Base-by-base conservation (phyloP, 192 early-diverging fungal species). In the Mortierella antarctica region DNA sequence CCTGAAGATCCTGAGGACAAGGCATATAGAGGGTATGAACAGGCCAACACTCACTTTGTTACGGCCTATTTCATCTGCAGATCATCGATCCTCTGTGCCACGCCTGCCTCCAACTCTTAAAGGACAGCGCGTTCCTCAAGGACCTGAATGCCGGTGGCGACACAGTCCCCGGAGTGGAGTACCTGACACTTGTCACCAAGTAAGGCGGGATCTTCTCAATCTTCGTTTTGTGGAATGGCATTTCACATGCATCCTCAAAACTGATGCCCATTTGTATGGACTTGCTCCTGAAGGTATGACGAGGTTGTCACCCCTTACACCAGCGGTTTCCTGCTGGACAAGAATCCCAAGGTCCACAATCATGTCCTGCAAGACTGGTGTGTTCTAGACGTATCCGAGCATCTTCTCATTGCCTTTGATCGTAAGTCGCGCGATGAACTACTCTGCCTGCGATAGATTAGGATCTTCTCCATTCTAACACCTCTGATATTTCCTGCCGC, bases 291-390 rank as follows among this genome's bases (percentile, higher is more conserved):
- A 31, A 31, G 31, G 31, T 31, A 12, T 1, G 65, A 66, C 18
- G 51, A 49, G 15, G 46, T 68, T 10, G 50, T 68, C 21, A 68
- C 66, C 9, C 66, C 66, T 49, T 68, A 68, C 15, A 58, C 66
- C 20, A 54, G 42, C 45, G 53, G 52, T 11, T 68, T 56, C 42
- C 15, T 68, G 54, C 40, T 21, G 3, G 66, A 57, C 21, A 46
- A 48, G 17, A 68, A 58, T 31, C 66, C 66, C 8, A 12, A 46
- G 4, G 55, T 57, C 21, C 17, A 57, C 18, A 68, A 68, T 23
- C 31, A 57, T 13, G 44, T 57, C 7, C 15, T 68, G 8, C 66
- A 68, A 55, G 66, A 68, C 55, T 23, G 41, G n/a, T 68, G 66
- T 46, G 5, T 18, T 13, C 53, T 68, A 15, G 55, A 57, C 14